phyloP scores from a whole-genome alignment of 2,329 filamentous ascomycete species.

The Drechslera avenae region DNA sequence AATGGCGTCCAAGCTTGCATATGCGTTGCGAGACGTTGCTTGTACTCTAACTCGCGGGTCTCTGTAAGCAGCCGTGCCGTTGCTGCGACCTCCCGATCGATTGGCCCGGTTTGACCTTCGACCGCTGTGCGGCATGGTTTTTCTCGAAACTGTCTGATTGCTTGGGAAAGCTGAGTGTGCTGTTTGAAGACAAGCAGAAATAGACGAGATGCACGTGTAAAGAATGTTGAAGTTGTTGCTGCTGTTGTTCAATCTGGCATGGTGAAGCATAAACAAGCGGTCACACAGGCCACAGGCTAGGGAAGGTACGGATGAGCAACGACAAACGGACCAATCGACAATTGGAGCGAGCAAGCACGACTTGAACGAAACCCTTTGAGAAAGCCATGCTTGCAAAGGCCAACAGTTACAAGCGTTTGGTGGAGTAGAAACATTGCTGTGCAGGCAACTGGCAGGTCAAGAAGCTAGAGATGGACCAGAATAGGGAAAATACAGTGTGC shows the following conservation, averaged over 20 bases:
- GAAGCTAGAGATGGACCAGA: no score
- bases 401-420: not conserved
- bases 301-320: constrained; percentile 9
- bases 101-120: constrained; percentile 5
- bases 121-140: constrained; percentile 17
- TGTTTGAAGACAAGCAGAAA: not conserved
- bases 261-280: constrained; percentile 1
- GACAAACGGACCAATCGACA: constrained; percentile 3
- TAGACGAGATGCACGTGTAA: not conserved
- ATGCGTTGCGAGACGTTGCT: constrained; percentile 11
- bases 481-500: not conserved
- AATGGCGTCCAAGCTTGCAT: constrained; percentile 7
- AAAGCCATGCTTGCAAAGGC: not conserved
- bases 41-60: not conserved
- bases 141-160: not conserved
- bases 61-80: not conserved
- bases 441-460: not conserved
- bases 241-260: not conserved
- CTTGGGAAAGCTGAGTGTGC: not conserved
- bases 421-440: not conserved
- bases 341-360: not conserved
- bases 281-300: not conserved
- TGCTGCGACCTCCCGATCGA: constrained; percentile 5
- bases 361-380: not conserved
- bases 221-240: not conserved